Evolutionary conservation across 208 protist species (phyloP).

Genomic region (Acanthamoeba healyi): DNA sequence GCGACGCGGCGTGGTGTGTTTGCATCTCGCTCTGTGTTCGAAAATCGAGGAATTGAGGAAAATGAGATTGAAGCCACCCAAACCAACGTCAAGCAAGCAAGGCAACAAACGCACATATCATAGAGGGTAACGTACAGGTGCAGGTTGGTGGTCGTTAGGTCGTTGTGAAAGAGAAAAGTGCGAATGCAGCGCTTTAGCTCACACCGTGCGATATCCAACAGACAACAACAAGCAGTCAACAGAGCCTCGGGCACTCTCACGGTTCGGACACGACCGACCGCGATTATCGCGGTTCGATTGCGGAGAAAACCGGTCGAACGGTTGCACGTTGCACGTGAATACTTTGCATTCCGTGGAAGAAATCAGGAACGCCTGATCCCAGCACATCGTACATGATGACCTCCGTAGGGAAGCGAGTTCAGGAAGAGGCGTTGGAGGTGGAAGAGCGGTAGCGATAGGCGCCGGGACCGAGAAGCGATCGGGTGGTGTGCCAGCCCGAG

Average conservation of each 20-base stretch:
- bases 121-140: too few relatives aligned
- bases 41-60: too few relatives aligned
- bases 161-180: too few relatives aligned
- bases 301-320: not conserved
- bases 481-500: not conserved
- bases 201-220: too few relatives aligned
- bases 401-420: too few relatives aligned
- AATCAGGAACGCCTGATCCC: not conserved
- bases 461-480: not conserved
- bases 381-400: not conserved
- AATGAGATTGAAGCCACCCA: not conserved
- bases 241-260: too few relatives aligned
- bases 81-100: not conserved
- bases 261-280: too few relatives aligned
- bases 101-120: too few relatives aligned
- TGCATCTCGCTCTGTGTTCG: not conserved
- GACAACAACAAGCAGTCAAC: not conserved
- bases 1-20: constrained; percentile 4
- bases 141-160: too few relatives aligned
- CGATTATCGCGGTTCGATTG: not conserved
- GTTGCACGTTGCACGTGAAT: not conserved
- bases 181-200: too few relatives aligned
- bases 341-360: not conserved
- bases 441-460: constrained; percentile 23
- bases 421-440: not conserved